These are phyloP conservation scores for Amylocarpus encephaloides DNA, from an alignment of 2,329 filamentous ascomycete species.

Conservation along the genomic window DNA sequence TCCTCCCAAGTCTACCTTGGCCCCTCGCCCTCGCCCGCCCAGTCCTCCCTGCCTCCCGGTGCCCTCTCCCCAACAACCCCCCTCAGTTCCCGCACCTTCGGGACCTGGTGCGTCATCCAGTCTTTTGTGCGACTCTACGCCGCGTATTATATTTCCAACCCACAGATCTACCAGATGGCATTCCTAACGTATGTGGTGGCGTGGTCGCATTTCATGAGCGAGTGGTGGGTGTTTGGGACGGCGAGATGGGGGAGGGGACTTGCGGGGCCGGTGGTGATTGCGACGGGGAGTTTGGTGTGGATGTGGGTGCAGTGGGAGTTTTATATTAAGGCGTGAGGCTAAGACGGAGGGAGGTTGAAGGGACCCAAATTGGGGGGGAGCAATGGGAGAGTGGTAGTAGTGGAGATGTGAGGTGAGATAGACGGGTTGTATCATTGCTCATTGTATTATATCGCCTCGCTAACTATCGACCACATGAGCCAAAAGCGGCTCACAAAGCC, in stretches of 20 bases:
- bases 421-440: constrained; percentile 3
- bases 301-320: constrained; percentile 61
- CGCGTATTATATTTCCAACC: constrained; percentile 58
- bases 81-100: constrained; percentile 73
- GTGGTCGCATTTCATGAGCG: constrained; percentile 52
- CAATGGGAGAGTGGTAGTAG: not conserved
- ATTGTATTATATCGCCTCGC: constrained; percentile 7
- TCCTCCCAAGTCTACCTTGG: constrained; percentile 83
- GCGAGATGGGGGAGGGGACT: constrained; percentile 57
- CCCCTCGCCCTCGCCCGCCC: constrained; percentile 68
- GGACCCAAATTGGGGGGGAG: not conserved
- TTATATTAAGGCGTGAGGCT: constrained; percentile 47
- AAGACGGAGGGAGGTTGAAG: not conserved
- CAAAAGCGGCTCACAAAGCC: constrained; percentile 10
- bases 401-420: too few relatives aligned
- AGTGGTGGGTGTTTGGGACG: constrained; percentile 75
- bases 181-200: constrained; percentile 59
- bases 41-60: constrained; percentile 53
- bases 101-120: constrained; percentile 63
- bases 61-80: constrained; percentile 57
- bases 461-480: too few relatives aligned
- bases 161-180: constrained; percentile 55
- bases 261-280: constrained; percentile 48
- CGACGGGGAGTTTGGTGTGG: constrained; percentile 47
- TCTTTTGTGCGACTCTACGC: constrained; percentile 57